Conservation (phyloP, 2,329 filamentous ascomycete genomes). For the Colletotrichum magnum region DNA sequence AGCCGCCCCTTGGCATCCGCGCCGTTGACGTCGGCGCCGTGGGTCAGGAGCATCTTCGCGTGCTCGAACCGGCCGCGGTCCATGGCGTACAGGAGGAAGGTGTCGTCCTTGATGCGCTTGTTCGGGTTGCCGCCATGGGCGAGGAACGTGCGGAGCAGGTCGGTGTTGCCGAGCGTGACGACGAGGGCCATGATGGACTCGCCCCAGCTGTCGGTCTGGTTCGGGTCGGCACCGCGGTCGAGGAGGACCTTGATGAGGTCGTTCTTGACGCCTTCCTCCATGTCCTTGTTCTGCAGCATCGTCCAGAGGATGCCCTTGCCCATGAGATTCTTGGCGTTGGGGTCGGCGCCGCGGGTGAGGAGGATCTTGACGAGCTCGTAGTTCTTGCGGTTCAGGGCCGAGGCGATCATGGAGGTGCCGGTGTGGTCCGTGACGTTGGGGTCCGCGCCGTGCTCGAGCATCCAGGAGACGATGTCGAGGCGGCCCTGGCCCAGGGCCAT, state of each 20-base stretch:
- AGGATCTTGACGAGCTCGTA: constrained; percentile 40
- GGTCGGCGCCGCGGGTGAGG: constrained; percentile 42
- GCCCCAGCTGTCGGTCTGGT: constrained; percentile 45
- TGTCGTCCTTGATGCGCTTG: constrained; percentile 39
- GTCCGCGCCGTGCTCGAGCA: constrained; percentile 53
- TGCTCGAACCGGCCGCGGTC: constrained; percentile 44
- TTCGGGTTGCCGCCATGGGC: constrained; percentile 41
- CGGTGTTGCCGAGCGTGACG: constrained; percentile 30
- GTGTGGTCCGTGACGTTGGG: constrained; percentile 47
- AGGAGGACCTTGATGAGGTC: constrained; percentile 25
- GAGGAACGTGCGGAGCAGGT: constrained; percentile 38
- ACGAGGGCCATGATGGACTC: constrained; percentile 44
- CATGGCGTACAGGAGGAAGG: constrained; percentile 50
- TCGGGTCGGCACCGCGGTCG: constrained; percentile 37
- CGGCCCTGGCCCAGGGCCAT: constrained; percentile 46
- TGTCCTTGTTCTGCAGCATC: constrained; percentile 30
- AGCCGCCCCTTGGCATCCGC: constrained; percentile 35
- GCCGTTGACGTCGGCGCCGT: constrained; percentile 51
- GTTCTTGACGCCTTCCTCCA: constrained; percentile 26
- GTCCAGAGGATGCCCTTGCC: constrained; percentile 33
- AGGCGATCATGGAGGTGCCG: constrained; percentile 51
- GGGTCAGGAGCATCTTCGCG: constrained; percentile 46
- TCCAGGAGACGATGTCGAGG: constrained; percentile 50
- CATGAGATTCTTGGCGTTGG: constrained; percentile 36
- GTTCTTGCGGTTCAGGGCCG: constrained; percentile 49